Percentiles rank a stretch among this genome's conserved stretches.
Evolutionary conservation across 1,139 yeast species (phyloP).

Genomic region (Pichia sp.): DNA sequence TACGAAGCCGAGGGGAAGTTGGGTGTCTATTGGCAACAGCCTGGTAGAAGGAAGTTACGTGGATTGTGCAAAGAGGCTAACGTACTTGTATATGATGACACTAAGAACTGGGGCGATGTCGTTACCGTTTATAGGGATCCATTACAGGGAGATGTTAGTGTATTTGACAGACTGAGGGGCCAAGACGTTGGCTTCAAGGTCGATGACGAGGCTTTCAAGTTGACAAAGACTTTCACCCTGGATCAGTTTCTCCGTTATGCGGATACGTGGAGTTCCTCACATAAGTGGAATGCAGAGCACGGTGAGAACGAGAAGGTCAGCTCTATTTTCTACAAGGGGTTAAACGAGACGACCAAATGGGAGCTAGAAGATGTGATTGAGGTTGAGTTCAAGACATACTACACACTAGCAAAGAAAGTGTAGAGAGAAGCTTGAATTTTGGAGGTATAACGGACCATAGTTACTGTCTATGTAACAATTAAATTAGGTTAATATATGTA

Average conservation of each 20-base stretch:
- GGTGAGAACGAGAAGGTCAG: constrained; percentile 26
- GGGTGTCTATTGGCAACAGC: constrained; percentile 74
- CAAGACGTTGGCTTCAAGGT: constrained; percentile 7
- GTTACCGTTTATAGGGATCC: constrained; percentile 30
- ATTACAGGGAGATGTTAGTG: constrained; percentile 5
- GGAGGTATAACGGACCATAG: not conserved
- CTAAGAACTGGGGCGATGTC: constrained; percentile 21
- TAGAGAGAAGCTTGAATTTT: not conserved
- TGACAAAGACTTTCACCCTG: constrained; percentile 42
- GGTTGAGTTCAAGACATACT: constrained; percentile 39
- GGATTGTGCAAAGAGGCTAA: constrained; percentile 40
- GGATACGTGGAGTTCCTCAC: constrained; percentile 68
- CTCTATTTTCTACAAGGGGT: constrained; percentile 28
- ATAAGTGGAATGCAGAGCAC: constrained; percentile 51
- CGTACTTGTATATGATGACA: constrained; percentile 19
- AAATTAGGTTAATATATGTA: constrained; percentile 4
- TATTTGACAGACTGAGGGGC: not conserved
- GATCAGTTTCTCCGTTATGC: constrained; percentile 46
- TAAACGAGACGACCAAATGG: constrained; percentile 27
- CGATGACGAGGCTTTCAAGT: constrained; percentile 20
- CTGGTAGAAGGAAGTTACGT: constrained; percentile 57
- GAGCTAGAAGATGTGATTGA: constrained; percentile 6
- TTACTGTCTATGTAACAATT: constrained; percentile 8
- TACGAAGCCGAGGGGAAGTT: constrained; percentile 41
- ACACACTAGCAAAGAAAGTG: constrained; percentile 22